Evolutionary conservation across 2,329 filamentous ascomycete genomes (phyloP).

Genomic region (Claviceps sp.): DNA sequence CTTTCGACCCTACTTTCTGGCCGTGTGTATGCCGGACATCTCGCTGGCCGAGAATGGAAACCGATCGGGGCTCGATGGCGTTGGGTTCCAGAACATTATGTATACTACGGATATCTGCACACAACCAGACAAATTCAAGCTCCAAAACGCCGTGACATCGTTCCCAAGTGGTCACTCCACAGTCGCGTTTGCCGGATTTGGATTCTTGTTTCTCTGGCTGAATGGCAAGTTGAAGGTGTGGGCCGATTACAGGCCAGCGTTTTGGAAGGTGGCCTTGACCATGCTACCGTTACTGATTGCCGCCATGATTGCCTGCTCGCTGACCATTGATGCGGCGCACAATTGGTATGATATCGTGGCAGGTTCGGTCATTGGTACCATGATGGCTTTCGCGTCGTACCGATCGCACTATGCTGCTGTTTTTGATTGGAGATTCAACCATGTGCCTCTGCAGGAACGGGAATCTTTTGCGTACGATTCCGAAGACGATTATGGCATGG

Average conservation of each 20-base stretch:
- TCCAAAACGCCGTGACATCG: slow-evolving; percentile 49
- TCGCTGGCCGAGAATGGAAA: slow-evolving; percentile 27
- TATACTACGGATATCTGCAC: slow-evolving; percentile 52
- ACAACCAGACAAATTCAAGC: slow-evolving; percentile 32
- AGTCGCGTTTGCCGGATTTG: slow-evolving; percentile 48
- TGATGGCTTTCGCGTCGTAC: slow-evolving; percentile 50
- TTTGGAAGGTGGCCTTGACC: slow-evolving; percentile 51
- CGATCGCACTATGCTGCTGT: slow-evolving; percentile 53
- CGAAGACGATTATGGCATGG: slow-evolving; percentile 9
- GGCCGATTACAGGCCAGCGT: slow-evolving; percentile 49
- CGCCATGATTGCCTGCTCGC: slow-evolving; percentile 42
- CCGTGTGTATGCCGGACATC: slow-evolving; percentile 48
- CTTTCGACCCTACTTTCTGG: slow-evolving; percentile 49
- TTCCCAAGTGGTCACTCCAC: slow-evolving; percentile 59
- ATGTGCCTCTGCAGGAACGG: slow-evolving; percentile 44
- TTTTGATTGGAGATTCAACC: slow-evolving; percentile 56
- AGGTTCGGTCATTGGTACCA: slow-evolving; percentile 48
- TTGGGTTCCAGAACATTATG: slow-evolving; percentile 47
- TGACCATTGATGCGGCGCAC: slow-evolving; percentile 54
- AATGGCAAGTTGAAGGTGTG: slow-evolving; percentile 63
- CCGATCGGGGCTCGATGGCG: slow-evolving; percentile 24
- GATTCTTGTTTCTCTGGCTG: slow-evolving; percentile 53
- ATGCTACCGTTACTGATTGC: slow-evolving; percentile 48
- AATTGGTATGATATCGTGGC: slow-evolving; percentile 58
- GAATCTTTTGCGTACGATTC: slow-evolving; percentile 7